Base-by-base conservation (phyloP, 345 rosid species). In the Gossypium herbaceum region DNA sequence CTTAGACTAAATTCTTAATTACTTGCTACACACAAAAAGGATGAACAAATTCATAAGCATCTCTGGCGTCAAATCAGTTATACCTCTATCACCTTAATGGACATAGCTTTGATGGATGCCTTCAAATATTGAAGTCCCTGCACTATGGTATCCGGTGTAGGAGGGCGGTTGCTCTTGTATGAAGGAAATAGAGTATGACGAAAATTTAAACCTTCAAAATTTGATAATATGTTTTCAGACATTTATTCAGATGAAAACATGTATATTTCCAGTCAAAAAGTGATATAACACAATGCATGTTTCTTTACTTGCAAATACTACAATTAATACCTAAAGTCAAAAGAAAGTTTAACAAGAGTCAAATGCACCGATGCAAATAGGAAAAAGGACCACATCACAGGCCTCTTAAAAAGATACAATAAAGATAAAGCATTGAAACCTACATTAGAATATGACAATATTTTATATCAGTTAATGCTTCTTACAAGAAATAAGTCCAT, bases 61-160 rank as follows among this genome's bases (percentile, higher is more conserved):
- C 56, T 45, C 68, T 57, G 41, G 34, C n/a, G 39, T 54, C 57
- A 17, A 39, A 57, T 19, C 59, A 76, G 75, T 68, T 85, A 34
- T 34, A 95, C 99, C 99, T 95, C 98, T 73, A 94, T 91, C 75
- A 92, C 97, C 79, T 92, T 89, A 78, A 93, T 84, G 76, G 94
- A 88, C 97, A 95, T 93, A 50, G 99, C 94, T 86, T 88, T 91
- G 84, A 95, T 83, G 82, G 99, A 87, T 22, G 99, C 99, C 83
- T 95, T 95, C 82, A 95, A 85, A 79, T 91, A 95, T 70, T 91
- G 99, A 80, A 91, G 92, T 62, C 96, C 99, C 81, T 95, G 94
- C 73, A 94, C 88, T 80, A 94, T 78, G 76, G 99, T 94, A 84
- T 93, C 99, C 66, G 99, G 98, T 39, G 98, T 93, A 69, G 97